phyloP scores from a whole-genome alignment of 2,329 filamentous ascomycete species.

The Ramularia endophylla region DNA sequence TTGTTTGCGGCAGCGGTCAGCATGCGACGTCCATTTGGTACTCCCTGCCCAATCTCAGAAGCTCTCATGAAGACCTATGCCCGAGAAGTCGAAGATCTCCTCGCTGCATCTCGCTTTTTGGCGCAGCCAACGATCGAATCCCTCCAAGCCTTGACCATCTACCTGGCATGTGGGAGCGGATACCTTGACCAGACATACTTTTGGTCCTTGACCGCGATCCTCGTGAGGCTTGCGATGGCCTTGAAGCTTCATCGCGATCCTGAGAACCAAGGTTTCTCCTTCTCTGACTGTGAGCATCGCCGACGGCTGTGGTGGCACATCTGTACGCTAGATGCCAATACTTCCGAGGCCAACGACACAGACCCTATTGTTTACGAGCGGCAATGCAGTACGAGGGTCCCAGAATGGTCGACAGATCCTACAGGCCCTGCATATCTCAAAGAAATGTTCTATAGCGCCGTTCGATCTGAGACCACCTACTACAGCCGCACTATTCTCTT shows the following conservation, averaged over 20 bases:
- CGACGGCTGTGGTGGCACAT: conserved; percentile 21
- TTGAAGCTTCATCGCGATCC: conserved; percentile 19
- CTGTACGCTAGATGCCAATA: conserved; percentile 16
- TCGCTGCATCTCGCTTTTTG: conserved; percentile 14
- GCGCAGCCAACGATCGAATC: conserved; percentile 11
- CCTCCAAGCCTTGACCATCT: conserved; percentile 16
- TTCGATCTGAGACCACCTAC: conserved; percentile 20
- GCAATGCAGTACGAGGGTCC: conserved; percentile 15
- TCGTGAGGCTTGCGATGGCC: conserved; percentile 16
- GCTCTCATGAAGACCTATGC: conserved; percentile 11
- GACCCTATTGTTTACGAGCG: conserved; percentile 19
- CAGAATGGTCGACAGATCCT: conserved; percentile 4
- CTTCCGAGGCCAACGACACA: conserved; percentile 12
- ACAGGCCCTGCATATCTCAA: neutral
- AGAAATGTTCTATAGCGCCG: conserved; percentile 13
- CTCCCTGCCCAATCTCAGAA: conserved; percentile 2
- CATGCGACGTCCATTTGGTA: conserved; percentile 6
- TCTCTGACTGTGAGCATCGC: conserved; percentile 16
- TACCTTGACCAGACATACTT: conserved; percentile 12
- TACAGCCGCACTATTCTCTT: conserved; percentile 19
- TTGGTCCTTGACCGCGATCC: conserved; percentile 15
- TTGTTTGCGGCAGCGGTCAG: conserved; percentile 18
- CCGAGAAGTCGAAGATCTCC: conserved; percentile 8
- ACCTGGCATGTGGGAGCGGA: conserved; percentile 12
- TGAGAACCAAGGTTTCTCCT: conserved; percentile 11